Percentiles rank a stretch among this genome's conserved stretches.
phyloP scores from a whole-genome alignment of 192 early-diverging fungal genomes.

The Jimgerdemannia flammicorona region DNA sequence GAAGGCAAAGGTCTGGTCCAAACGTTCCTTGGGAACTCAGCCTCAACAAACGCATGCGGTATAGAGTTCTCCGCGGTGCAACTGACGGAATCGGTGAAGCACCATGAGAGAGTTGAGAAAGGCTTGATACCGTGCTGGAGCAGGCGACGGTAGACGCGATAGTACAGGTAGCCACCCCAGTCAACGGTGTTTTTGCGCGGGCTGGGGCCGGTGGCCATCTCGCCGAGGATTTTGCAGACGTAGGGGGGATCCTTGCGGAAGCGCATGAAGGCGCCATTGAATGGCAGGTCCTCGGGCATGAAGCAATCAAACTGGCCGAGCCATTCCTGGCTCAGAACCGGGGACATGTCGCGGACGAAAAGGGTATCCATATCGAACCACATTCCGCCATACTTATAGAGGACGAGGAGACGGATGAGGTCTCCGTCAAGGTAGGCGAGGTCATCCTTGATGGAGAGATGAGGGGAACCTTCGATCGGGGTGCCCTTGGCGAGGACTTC shows the following conservation, averaged over 20 bases:
- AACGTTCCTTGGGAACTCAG: conserved; percentile 25
- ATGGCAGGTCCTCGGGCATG: conserved; percentile 33
- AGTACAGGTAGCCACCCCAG: conserved; percentile 40
- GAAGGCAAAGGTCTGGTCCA: conserved; percentile 36
- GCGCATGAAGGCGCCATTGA: conserved; percentile 42
- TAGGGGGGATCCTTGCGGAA: conserved; percentile 39
- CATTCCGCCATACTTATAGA: conserved; percentile 40
- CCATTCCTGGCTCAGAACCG: conserved; percentile 38
- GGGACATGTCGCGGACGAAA: conserved; percentile 36
- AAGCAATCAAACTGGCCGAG: conserved; percentile 43
- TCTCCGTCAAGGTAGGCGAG: conserved; percentile 43
- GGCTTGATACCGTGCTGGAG: conserved; percentile 31
- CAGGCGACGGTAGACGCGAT: conserved; percentile 30
- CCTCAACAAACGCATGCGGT: conserved; percentile 24
- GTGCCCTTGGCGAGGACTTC: conserved; percentile 22
- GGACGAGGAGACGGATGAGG: conserved; percentile 32
- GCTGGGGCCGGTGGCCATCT: conserved; percentile 31
- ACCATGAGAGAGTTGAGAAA: conserved; percentile 40
- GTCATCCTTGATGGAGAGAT: conserved; percentile 25
- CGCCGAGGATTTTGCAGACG: conserved; percentile 36
- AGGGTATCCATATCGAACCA: conserved; percentile 48
- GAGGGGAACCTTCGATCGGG: conserved; percentile 27
- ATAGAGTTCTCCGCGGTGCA: conserved; percentile 35
- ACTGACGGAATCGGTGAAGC: conserved; percentile 35
- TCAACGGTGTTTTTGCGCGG: conserved; percentile 30